Conservation (phyloP, 1,284 basidiomycete genomes). For the Puccinia polysora region DNA sequence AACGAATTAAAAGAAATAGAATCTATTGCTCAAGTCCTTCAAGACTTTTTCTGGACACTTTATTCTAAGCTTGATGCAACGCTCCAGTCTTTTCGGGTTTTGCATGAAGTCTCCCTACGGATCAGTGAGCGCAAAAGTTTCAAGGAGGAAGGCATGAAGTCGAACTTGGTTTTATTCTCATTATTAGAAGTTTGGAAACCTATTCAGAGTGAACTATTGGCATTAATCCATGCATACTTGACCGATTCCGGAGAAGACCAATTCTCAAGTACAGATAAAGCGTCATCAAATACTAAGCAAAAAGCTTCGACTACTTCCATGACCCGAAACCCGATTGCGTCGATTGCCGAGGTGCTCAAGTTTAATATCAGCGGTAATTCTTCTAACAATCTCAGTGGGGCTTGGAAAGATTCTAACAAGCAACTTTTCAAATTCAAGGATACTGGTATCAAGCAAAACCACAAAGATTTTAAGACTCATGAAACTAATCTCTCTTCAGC, state of each 20-base stretch:
- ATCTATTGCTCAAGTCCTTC: slow-evolving; percentile 64
- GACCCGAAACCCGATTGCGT: slow-evolving; percentile 77
- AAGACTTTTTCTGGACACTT: slow-evolving; percentile 94
- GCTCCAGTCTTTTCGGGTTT: slow-evolving; percentile 82
- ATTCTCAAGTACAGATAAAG: slow-evolving; percentile 21
- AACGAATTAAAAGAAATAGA: slow-evolving; percentile 50
- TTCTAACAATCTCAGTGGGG: not conserved
- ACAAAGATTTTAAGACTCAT: slow-evolving; percentile 66
- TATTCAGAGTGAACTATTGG: slow-evolving; percentile 82
- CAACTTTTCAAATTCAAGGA: slow-evolving; percentile 84
- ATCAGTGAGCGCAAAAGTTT: slow-evolving; percentile 70
- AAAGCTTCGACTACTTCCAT: slow-evolving; percentile 68
- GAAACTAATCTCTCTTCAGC: slow-evolving; percentile 81
- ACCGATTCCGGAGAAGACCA: slow-evolving; percentile 58
- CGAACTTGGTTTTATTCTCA: slow-evolving; percentile 65
- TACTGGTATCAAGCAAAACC: slow-evolving; percentile 68
- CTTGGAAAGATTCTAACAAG: slow-evolving; percentile 55
- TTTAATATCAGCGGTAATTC: slow-evolving; percentile 63
- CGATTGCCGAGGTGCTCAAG: slow-evolving; percentile 90
- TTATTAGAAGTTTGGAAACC: slow-evolving; percentile 86
- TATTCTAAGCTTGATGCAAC: slow-evolving; percentile 96
- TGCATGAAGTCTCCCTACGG: slow-evolving; percentile 77
- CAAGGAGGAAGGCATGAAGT: slow-evolving; percentile 72
- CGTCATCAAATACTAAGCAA: not conserved
- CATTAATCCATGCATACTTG: slow-evolving; percentile 82